A percentile compares a stretch with the other conserved stretches of the same genome.
Conservation (phyloP, 352 stramenopile species). For the Phytophthora cajani region DNA sequence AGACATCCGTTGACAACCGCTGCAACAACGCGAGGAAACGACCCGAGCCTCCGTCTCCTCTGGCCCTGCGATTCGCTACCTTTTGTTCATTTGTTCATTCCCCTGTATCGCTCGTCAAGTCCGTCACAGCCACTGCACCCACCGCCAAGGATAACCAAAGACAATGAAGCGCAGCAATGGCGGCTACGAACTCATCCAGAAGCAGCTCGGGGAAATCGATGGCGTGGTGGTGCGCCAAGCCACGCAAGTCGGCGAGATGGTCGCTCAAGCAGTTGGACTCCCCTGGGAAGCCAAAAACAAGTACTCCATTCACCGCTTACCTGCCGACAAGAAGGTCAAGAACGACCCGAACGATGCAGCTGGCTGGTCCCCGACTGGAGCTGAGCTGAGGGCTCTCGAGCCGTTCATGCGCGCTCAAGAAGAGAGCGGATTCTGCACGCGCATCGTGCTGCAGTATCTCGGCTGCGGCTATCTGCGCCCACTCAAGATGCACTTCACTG, state of each 20-base stretch:
- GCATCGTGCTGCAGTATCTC: slow-evolving; percentile 40
- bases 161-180: slow-evolving; percentile 13
- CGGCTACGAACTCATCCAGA: slow-evolving; percentile 21
- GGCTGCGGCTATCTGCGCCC: slow-evolving; percentile 50
- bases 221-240: slow-evolving; percentile 65
- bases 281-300: slow-evolving; percentile 70
- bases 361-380: slow-evolving; percentile 50
- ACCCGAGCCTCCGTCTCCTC: neutral
- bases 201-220: slow-evolving; percentile 42
- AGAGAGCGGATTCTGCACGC: slow-evolving; percentile 43
- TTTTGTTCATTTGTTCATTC: neutral
- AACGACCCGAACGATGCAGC: slow-evolving; percentile 47
- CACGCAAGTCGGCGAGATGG: slow-evolving; percentile 51
- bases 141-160: neutral
- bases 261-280: slow-evolving; percentile 55
- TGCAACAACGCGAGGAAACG: neutral
- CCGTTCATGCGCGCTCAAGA: slow-evolving; percentile 57
- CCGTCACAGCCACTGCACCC: neutral
- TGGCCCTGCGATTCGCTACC: neutral
- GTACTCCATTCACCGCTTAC: slow-evolving; percentile 58
- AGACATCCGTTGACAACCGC: slow-evolving; percentile 1
- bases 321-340: slow-evolving; percentile 59
- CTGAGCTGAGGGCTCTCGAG: slow-evolving; percentile 57
- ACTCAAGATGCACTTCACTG: slow-evolving; percentile 54
- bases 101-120: neutral